phyloP scores from a whole-genome alignment of 2,329 filamentous ascomycete genomes.

The Elsinoe necatrix region DNA sequence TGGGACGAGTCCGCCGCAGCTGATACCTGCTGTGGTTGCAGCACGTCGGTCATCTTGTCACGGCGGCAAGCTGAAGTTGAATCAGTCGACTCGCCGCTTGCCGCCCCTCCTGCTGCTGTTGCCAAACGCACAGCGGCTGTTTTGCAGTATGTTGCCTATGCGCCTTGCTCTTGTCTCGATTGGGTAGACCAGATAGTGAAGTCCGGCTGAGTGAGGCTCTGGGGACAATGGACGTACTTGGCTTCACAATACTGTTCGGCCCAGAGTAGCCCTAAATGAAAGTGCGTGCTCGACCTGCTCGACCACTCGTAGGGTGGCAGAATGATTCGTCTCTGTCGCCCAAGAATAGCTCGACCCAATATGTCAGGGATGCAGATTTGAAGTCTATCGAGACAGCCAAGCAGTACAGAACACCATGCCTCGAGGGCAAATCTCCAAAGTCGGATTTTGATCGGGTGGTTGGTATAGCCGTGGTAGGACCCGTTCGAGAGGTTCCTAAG shows the following conservation, averaged over 20 bases:
- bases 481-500: background rate
- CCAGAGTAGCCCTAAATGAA: background rate
- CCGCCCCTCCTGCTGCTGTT: conserved; percentile 9
- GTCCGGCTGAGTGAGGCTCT: background rate
- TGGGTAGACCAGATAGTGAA: background rate
- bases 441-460: background rate
- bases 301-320: background rate
- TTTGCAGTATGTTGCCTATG: background rate
- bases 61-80: conserved; percentile 12
- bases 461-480: background rate
- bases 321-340: background rate
- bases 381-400: background rate
- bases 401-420: background rate
- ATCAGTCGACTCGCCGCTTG: conserved; percentile 14
- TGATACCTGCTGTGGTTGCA: conserved; percentile 7
- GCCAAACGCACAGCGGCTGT: conserved; percentile 13
- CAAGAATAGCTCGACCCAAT: background rate
- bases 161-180: conserved; percentile 1
- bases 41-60: conserved; percentile 14
- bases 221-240: background rate
- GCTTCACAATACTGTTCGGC: background rate
- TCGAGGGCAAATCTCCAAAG: background rate
- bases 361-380: background rate
- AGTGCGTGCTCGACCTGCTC: background rate
- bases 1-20: background rate